phyloP scores from a whole-genome alignment of 768 basidiomycete species.

The Hirschioporus abietinus region DNA sequence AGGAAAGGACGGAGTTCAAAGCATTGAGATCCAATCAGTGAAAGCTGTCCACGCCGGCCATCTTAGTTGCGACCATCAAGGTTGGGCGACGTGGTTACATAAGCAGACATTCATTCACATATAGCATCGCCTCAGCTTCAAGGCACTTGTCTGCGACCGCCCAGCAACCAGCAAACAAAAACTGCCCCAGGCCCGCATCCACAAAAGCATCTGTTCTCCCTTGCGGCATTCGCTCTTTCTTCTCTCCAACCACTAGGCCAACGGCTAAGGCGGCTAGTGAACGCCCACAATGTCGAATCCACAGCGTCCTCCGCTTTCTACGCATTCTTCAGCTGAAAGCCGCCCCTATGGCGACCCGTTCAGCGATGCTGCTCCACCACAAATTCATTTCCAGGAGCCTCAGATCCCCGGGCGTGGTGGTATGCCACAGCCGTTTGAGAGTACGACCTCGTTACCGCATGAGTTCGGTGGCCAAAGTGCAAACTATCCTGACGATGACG shows the following conservation, averaged over 20 bases:
- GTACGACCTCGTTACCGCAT: slow-evolving; percentile 48
- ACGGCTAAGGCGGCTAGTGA: background rate
- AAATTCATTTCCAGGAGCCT: slow-evolving; percentile 57
- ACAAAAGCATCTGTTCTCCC: background rate
- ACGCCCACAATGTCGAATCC: slow-evolving; percentile 2
- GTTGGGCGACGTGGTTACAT: background rate
- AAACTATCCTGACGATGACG: slow-evolving; percentile 60
- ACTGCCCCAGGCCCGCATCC: background rate
- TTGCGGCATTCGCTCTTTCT: background rate
- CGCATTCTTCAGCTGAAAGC: background rate
- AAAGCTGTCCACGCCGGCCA: background rate
- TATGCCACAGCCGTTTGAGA: slow-evolving; percentile 45
- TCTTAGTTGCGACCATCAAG: background rate
- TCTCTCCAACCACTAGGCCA: background rate
- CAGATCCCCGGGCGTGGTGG: slow-evolving; percentile 24
- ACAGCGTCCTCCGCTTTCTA: background rate
- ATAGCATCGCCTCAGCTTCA: background rate
- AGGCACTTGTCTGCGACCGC: background rate
- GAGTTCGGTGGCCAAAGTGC: slow-evolving; percentile 38
- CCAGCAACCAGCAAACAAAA: background rate
- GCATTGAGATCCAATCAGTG: background rate
- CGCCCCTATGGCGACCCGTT: slow-evolving; percentile 58
- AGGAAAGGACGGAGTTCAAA: too few species aligned
- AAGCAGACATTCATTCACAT: background rate
- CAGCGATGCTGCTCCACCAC: slow-evolving; percentile 53